phyloP scores from a whole-genome alignment of 441 rosid species.

The Capsella rubella region DNA sequence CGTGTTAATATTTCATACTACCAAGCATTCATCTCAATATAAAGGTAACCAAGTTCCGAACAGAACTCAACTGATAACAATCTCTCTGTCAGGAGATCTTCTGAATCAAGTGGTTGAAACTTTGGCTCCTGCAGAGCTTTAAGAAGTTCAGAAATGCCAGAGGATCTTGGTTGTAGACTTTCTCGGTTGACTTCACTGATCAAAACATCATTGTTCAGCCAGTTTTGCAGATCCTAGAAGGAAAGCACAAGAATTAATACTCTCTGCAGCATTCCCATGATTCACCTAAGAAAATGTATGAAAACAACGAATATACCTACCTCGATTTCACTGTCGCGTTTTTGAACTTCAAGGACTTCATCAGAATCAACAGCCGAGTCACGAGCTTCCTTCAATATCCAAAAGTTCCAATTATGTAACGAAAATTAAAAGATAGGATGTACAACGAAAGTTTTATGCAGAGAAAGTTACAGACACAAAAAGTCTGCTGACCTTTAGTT shows the following conservation, averaged over 20 bases:
- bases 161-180: conserved; percentile 25
- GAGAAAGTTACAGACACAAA: background rate
- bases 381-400: conserved; percentile 41
- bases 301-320: conserved; percentile 1
- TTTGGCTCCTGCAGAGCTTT: conserved; percentile 39
- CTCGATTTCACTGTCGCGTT: conserved; percentile 33
- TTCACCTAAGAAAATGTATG: background rate
- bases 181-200: conserved; percentile 24
- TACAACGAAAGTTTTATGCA: background rate
- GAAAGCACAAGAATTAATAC: background rate
- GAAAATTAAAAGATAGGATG: conserved; percentile 3
- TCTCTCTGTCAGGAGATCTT: conserved; percentile 35
- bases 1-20: conserved; percentile 2
- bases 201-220: conserved; percentile 35
- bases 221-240: conserved; percentile 41
- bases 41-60: background rate
- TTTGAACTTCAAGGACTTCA: conserved; percentile 22
- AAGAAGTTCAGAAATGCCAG: conserved; percentile 22
- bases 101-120: conserved; percentile 35
- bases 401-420: conserved; percentile 13
- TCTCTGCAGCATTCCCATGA: background rate
- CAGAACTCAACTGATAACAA: conserved; percentile 38
- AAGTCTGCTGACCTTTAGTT: conserved; percentile 31
- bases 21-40: background rate
- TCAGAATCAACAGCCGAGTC: conserved; percentile 30